Evolutionary conservation across 331 rosid genomes (phyloP).

Genomic region (Quercus lobata): DNA sequence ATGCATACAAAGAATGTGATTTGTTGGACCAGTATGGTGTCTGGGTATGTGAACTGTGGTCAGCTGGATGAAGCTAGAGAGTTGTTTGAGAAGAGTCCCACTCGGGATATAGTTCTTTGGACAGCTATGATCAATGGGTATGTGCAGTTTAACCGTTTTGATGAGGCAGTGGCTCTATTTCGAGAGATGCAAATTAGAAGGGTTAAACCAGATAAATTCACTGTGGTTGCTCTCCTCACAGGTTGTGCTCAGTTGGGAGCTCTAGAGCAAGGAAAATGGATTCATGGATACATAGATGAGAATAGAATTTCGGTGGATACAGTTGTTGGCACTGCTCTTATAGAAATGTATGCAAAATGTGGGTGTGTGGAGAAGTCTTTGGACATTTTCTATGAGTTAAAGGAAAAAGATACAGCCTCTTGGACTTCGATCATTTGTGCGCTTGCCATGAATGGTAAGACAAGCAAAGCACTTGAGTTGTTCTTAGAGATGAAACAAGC

Average conservation of each 20-base stretch:
- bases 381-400: conserved; percentile 48
- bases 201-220: conserved; percentile 56
- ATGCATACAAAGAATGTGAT: conserved; percentile 49
- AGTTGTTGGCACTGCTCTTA: conserved; percentile 70
- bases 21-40: conserved; percentile 75
- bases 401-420: conserved; percentile 56
- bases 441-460: conserved; percentile 68
- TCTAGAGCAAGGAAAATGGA: conserved; percentile 70
- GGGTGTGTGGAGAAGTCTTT: conserved; percentile 54
- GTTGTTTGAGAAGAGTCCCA: conserved; percentile 62
- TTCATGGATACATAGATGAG: conserved; percentile 48
- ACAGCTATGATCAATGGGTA: conserved; percentile 81
- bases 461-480: conserved; percentile 50
- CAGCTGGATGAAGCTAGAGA: conserved; percentile 57
- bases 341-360: conserved; percentile 79
- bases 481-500: conserved; percentile 53
- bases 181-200: conserved; percentile 55
- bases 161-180: conserved; percentile 58
- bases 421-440: conserved; percentile 80
- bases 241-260: conserved; percentile 77
- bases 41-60: conserved; percentile 60
- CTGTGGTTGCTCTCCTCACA: conserved; percentile 59
- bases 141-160: conserved; percentile 60
- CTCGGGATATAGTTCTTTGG: conserved; percentile 73
- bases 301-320: conserved; percentile 46